phyloP scores from a whole-genome alignment of 75 land plant genomes.

The Pinus taeda region DNA sequence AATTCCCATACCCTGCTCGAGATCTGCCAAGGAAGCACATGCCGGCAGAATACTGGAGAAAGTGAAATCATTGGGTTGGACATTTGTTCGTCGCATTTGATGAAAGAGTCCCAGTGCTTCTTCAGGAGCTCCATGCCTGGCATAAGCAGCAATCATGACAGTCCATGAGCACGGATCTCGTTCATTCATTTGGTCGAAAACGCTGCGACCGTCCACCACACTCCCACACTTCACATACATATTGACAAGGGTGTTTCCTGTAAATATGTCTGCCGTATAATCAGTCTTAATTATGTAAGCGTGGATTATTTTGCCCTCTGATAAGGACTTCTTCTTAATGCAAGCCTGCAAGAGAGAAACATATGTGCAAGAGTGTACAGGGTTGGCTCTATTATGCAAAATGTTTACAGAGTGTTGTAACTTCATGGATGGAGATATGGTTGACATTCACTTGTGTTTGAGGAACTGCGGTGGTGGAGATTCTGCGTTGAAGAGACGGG shows the following conservation, averaged over 20 bases:
- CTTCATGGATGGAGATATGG: no score
- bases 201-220: conserved; percentile 4
- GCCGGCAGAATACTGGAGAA: conserved; percentile 13
- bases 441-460: no score
- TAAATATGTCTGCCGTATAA: background rate
- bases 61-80: conserved; percentile 10
- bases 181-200: conserved; percentile 8
- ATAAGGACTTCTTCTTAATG: background rate
- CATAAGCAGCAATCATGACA: conserved; percentile 10
- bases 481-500: no score
- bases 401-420: background rate
- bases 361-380: background rate
- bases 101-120: background rate
- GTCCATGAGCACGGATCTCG: conserved; percentile 12
- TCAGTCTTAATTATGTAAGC: background rate
- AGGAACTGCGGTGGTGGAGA: no score
- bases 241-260: conserved; percentile 1
- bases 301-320: conserved; percentile 3
- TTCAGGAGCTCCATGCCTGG: background rate
- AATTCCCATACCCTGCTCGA: conserved; percentile 36
- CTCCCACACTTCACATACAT: conserved; percentile 16
- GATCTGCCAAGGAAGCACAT: conserved; percentile 22
- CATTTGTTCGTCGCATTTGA: conserved; percentile 6
- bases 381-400: background rate
- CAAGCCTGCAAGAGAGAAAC: background rate